These are phyloP conservation scores for Arachnomyces sp. DNA, from an alignment of 2,329 filamentous ascomycete genomes.

Conservation along the genomic window DNA sequence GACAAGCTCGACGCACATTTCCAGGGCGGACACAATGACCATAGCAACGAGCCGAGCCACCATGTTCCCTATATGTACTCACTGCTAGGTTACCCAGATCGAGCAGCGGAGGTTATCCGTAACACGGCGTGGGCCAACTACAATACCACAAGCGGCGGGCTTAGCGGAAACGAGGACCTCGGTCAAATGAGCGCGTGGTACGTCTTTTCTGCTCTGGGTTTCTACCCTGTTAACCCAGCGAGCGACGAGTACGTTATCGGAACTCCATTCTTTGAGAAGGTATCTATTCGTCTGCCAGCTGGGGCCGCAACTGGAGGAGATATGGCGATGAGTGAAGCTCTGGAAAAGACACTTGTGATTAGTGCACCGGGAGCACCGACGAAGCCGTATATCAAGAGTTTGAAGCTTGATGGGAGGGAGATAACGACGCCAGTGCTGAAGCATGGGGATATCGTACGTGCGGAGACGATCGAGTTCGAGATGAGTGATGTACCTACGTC, in stretches of 20 bases:
- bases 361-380: slow-evolving; percentile 33
- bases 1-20: slow-evolving; percentile 40
- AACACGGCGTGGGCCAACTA: slow-evolving; percentile 35
- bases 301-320: slow-evolving; percentile 23
- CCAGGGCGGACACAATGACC: slow-evolving; percentile 38
- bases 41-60: slow-evolving; percentile 42
- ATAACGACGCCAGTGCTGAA: slow-evolving; percentile 29
- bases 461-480: slow-evolving; percentile 35
- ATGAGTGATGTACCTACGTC: slow-evolving; percentile 35
- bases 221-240: slow-evolving; percentile 41
- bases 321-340: slow-evolving; percentile 11
- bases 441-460: slow-evolving; percentile 34
- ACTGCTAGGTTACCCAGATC: slow-evolving; percentile 31
- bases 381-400: slow-evolving; percentile 33
- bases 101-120: slow-evolving; percentile 33
- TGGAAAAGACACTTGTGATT: slow-evolving; percentile 27
- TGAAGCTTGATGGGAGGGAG: slow-evolving; percentile 34
- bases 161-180: slow-evolving; percentile 42
- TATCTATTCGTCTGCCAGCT: slow-evolving; percentile 31
- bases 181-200: slow-evolving; percentile 47
- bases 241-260: slow-evolving; percentile 40
- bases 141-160: slow-evolving; percentile 38
- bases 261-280: slow-evolving; percentile 40
- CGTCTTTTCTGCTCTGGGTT: slow-evolving; percentile 40
- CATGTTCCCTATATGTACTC: slow-evolving; percentile 43